These are phyloP conservation scores for Annulohypoxylon truncatum DNA, from an alignment of 2,329 filamentous ascomycete genomes.

Conservation along the genomic window DNA sequence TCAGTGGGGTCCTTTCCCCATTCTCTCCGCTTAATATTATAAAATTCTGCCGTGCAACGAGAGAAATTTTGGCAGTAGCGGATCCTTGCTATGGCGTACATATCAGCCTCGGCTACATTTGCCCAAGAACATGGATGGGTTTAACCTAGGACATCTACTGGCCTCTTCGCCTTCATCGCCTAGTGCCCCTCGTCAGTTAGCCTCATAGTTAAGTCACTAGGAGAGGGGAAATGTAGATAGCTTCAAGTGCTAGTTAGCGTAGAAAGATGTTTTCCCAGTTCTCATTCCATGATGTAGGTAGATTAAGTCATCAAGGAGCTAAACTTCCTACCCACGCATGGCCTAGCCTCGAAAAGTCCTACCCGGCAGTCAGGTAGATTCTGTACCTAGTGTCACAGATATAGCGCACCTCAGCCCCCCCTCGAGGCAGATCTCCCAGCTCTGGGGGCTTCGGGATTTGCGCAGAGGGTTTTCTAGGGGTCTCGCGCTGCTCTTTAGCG, in stretches of 20 bases:
- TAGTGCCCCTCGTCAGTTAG: not conserved
- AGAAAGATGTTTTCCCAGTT: not conserved
- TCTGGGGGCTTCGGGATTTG: conserved; percentile 1
- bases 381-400: conserved; percentile 1
- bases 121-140: not conserved
- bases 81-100: not conserved
- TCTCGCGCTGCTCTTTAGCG: not conserved
- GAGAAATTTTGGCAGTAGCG: not conserved
- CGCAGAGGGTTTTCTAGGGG: conserved; percentile 5
- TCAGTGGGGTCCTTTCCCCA: not conserved
- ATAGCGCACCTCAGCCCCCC: not conserved
- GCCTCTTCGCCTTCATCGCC: not conserved
- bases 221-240: not conserved
- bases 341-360: not conserved
- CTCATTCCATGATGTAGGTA: not conserved
- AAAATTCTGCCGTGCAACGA: conserved; percentile 28
- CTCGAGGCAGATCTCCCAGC: conserved; percentile 7
- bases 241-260: not conserved
- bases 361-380: conserved; percentile 3
- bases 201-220: not conserved
- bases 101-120: conserved; percentile 11
- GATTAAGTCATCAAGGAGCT: not conserved
- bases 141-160: not conserved
- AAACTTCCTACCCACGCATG: not conserved
- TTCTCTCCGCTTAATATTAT: conserved; percentile 7